A percentile compares a stretch with the other conserved stretches of the same genome.
Evolutionary conservation across 2,329 filamentous ascomycete species (phyloP).

Genomic region (Westerdykella sp.): DNA sequence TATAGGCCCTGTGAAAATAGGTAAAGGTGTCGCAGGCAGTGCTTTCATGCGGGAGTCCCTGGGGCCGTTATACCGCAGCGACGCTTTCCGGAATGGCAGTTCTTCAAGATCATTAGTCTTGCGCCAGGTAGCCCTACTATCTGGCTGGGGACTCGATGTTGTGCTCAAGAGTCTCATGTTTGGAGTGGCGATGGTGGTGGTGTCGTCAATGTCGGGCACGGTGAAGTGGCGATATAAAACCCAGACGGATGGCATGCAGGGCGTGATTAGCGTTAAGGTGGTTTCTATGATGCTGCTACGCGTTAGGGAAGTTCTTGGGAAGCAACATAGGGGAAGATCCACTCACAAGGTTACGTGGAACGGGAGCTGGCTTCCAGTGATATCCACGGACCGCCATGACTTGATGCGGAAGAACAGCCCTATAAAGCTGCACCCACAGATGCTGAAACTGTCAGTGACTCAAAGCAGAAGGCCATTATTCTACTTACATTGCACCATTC

Average conservation of each 20-base stretch:
- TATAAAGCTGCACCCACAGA: constrained; percentile 13
- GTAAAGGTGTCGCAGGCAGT: constrained; percentile 15
- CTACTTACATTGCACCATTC: constrained; percentile 10
- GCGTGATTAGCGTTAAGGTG: constrained; percentile 12
- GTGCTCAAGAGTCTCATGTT: constrained; percentile 8
- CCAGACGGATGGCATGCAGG: constrained; percentile 14
- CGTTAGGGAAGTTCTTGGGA: not conserved
- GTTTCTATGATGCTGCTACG: constrained; percentile 13
- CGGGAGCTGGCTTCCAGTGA: constrained; percentile 14
- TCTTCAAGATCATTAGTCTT: constrained; percentile 18
- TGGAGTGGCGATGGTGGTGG: constrained; percentile 10
- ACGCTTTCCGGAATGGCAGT: constrained; percentile 12
- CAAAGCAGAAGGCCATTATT: not conserved
- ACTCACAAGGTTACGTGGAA: constrained; percentile 10
- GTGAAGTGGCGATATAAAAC: constrained; percentile 12
- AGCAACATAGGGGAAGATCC: not conserved
- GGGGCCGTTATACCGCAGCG: constrained; percentile 3
- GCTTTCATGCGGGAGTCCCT: constrained; percentile 16
- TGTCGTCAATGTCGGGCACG: constrained; percentile 14
- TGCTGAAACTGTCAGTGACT: constrained; percentile 7
- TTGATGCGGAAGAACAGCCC: constrained; percentile 13
- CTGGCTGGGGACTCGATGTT: constrained; percentile 3
- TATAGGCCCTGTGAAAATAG: constrained; percentile 1
- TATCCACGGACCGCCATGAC: constrained; percentile 9
- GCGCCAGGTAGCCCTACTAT: constrained; percentile 11